These are phyloP conservation scores for Aspergillus sp. DNA, from an alignment of 2,329 filamentous ascomycete genomes.

Conservation along the genomic window DNA sequence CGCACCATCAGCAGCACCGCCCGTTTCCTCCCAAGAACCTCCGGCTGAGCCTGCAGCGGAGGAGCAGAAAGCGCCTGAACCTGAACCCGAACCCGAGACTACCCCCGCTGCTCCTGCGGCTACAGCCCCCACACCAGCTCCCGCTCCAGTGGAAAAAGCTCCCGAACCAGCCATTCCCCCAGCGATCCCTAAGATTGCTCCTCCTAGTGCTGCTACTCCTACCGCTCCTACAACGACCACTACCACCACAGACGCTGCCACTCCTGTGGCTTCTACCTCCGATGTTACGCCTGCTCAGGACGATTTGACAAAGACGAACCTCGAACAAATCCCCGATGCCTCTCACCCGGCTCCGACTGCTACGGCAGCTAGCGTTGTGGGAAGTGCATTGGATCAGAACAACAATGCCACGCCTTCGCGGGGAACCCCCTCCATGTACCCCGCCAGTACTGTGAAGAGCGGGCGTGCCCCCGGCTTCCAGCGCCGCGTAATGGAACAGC, in stretches of 20 bases:
- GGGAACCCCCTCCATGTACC: conserved; percentile 64
- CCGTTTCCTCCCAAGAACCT: not conserved
- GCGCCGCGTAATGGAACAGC: conserved; percentile 83
- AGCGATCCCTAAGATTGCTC: conserved; percentile 25
- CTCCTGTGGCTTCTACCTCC: conserved; percentile 28
- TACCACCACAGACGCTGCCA: conserved; percentile 34
- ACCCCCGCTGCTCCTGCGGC: conserved; percentile 30
- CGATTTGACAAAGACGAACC: conserved; percentile 82
- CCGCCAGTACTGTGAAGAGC: conserved; percentile 66
- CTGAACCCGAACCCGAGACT: conserved; percentile 5
- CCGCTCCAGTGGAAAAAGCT: conserved; percentile 12
- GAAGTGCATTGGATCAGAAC: conserved; percentile 74
- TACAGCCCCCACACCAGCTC: conserved; percentile 13
- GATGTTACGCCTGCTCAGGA: conserved; percentile 64
- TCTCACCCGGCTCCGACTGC: conserved; percentile 71
- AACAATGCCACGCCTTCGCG: conserved; percentile 48
- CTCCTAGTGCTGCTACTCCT: conserved; percentile 20
- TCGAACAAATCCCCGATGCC: conserved; percentile 79
- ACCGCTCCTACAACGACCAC: conserved; percentile 21
- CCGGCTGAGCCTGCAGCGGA: conserved; percentile 1
- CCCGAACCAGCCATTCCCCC: conserved; percentile 7
- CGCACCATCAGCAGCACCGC: conserved; percentile 15
- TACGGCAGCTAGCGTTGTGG: conserved; percentile 81
- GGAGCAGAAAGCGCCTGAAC: not conserved
- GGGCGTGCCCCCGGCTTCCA: conserved; percentile 72